A percentile compares a stretch with the other conserved stretches of the same genome.
These are phyloP conservation scores for Lentinula lateritia DNA, from an alignment of 768 basidiomycete species.

Conservation along the genomic window DNA sequence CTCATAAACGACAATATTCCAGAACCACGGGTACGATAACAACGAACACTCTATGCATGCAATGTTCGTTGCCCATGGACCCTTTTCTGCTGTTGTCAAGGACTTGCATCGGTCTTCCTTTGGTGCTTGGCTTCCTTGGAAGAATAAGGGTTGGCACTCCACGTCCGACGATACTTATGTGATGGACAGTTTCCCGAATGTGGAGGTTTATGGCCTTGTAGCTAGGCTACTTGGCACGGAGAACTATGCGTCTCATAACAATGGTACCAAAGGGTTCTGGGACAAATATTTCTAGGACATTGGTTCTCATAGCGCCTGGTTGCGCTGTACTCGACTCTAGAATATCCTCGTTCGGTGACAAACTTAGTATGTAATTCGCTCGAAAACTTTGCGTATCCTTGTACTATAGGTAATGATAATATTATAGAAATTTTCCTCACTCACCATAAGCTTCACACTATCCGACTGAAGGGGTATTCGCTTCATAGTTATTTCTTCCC, in stretches of 20 bases:
- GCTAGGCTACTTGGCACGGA: conserved; percentile 68
- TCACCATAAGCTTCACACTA: too few species aligned
- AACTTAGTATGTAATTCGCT: too few species aligned
- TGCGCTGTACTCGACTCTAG: neutral
- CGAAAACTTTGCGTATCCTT: too few species aligned
- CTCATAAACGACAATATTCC: conserved; percentile 2
- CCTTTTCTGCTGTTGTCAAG: conserved; percentile 72
- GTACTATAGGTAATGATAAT: too few species aligned
- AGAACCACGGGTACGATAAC: conserved; percentile 94
- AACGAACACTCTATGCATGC: conserved; percentile 73
- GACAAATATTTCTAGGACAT: conserved; percentile 54
- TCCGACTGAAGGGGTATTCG: too few species aligned
- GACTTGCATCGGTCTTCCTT: conserved; percentile 30
- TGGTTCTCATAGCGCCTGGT: neutral
- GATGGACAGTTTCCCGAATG: conserved; percentile 80
- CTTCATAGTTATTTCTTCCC: too few species aligned
- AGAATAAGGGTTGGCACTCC: conserved; percentile 60
- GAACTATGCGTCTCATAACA: conserved; percentile 50
- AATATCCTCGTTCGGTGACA: too few species aligned
- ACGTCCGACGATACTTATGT: conserved; percentile 59
- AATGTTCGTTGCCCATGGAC: conserved; percentile 89
- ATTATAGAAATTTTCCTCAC: too few species aligned
- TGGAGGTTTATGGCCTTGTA: conserved; percentile 82
- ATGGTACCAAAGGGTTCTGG: conserved; percentile 84
- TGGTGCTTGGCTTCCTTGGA: conserved; percentile 18